Conservation (phyloP, 768 basidiomycete genomes). For the Termitomyces sp. region DNA sequence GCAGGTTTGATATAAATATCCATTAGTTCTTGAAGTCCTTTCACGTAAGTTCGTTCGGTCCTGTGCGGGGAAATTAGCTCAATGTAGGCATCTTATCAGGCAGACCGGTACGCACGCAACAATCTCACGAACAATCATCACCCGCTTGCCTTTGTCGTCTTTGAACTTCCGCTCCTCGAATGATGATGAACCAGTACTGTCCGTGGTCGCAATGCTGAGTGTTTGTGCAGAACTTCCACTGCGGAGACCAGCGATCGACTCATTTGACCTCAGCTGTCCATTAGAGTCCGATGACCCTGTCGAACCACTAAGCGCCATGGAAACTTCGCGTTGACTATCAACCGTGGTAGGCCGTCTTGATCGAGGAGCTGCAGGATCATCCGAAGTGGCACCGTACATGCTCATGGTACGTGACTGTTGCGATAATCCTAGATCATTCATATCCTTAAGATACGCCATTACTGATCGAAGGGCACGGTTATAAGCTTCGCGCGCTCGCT, state of each 20-base stretch:
- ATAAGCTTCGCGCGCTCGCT: constrained; percentile 64
- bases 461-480: constrained; percentile 81
- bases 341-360: constrained; percentile 63
- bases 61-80: constrained; percentile 29
- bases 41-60: constrained; percentile 93
- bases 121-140: constrained; percentile 85
- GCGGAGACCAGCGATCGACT: constrained; percentile 55
- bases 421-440: constrained; percentile 82
- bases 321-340: constrained; percentile 54
- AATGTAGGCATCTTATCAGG: neutral
- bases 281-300: constrained; percentile 38
- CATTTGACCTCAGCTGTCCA: constrained; percentile 58
- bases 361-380: constrained; percentile 37
- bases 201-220: constrained; percentile 67
- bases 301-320: constrained; percentile 44
- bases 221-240: constrained; percentile 60
- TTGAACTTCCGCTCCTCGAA: constrained; percentile 84
- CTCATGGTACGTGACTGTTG: constrained; percentile 55
- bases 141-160: constrained; percentile 82
- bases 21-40: constrained; percentile 88
- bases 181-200: constrained; percentile 55
- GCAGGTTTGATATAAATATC: constrained; percentile 94
- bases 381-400: constrained; percentile 48
- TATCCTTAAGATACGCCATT: constrained; percentile 94
- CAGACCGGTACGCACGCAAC: constrained; percentile 57